These are phyloP conservation scores for Solanum hybrid DNA, from an alignment of 305 asterid genomes.

Conservation along the genomic window DNA sequence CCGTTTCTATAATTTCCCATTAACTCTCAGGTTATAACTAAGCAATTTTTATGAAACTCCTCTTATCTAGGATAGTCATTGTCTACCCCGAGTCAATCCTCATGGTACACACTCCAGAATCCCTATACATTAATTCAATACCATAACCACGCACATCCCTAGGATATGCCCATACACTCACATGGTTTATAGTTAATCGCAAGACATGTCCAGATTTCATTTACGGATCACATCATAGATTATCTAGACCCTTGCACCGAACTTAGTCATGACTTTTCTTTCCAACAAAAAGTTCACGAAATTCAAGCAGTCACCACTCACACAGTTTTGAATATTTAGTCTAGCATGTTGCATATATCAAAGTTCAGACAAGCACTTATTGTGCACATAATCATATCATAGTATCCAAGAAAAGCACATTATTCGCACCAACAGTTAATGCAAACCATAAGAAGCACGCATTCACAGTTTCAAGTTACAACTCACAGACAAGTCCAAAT, in stretches of 20 bases:
- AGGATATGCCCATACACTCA: background rate
- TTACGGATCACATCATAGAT: background rate
- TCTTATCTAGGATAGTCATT: background rate
- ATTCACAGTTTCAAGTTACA: background rate
- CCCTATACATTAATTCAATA: background rate
- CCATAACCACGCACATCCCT: background rate
- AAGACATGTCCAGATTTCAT: background rate
- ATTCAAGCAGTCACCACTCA: too few species aligned
- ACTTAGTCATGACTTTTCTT: background rate
- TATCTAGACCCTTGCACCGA: background rate
- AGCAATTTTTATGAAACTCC: background rate
- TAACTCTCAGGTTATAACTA: background rate
- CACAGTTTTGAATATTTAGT: too few species aligned
- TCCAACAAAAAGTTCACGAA: background rate
- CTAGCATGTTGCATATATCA: too few species aligned
- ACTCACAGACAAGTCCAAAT: background rate
- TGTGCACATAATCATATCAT: background rate
- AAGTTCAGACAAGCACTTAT: too few species aligned
- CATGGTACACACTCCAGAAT: background rate
- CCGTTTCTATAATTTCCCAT: background rate
- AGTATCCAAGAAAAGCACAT: background rate
- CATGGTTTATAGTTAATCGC: background rate
- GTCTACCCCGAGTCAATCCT: background rate
- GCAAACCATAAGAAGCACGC: background rate
- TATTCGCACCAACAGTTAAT: background rate